Evolutionary conservation across 352 stramenopile genomes (phyloP), one percentile per base, ranked within the genome.

Genomic region (Pythium brassicae): DNA sequence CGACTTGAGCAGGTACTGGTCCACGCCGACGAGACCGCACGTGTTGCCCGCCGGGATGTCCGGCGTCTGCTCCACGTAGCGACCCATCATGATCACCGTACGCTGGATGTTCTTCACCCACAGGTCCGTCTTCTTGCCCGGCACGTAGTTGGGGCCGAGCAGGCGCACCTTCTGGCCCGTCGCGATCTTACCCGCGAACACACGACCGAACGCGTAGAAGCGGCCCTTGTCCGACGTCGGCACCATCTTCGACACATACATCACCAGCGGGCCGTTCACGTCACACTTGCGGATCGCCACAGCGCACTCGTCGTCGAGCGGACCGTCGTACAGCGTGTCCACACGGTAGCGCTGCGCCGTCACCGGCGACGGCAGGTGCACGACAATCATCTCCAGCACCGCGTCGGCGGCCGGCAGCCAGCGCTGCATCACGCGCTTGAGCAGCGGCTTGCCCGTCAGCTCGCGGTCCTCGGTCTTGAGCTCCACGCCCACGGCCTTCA

Each of bases 221-320:
- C 97, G 92, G 58, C 96, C 96, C 77, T 89, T 88, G 80, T 99
- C 98, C 79, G 98, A 97, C 51, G 97, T 99, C 63, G 97, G 97
- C 63, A 99, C 96, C 97, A 99, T 99, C 92, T 99, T 99, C 20
- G 96, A 99, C 65, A 99, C 94, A 90, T 99, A 99, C 97, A 99
- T 99, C 74, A 98, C 98, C 22, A 99, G 79, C 52, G 96, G 95
- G 62, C 95, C 95, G 69, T 96, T 96, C 57, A 98, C 97, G 76
- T 99, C 97, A 68, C 97, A 99, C 65, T 97, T 98, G 53, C 96
- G 88, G 76, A 99, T 99, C 65, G 95, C 97, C 59, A 90, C 92
- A 65, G 96, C 96, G 57, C 92, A 98, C 65, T 97, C 93, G 71
- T 99, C 97, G 74, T 99, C 97, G 35, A 98, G 82, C 62, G 97